These are phyloP conservation scores for Arthrobotrys entomopaga DNA, from an alignment of 2,329 filamentous ascomycete genomes.

Conservation along the genomic window DNA sequence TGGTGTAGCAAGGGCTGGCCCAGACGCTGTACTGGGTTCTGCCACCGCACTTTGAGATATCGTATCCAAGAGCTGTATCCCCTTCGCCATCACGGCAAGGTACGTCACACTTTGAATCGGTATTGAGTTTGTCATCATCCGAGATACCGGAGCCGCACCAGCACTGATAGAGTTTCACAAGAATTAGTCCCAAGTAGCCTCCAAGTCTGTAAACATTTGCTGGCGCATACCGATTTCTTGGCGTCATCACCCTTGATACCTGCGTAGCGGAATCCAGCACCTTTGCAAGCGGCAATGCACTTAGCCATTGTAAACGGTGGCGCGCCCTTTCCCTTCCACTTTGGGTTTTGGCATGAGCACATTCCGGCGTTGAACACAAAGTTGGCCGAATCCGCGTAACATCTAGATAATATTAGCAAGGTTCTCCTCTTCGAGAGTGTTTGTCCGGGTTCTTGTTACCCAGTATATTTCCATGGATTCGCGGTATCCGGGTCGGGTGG, in stretches of 20 bases:
- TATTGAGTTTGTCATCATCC: not conserved
- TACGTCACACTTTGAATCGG: not conserved
- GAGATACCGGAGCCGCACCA: slow-evolving; percentile 21
- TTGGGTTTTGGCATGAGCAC: slow-evolving; percentile 12
- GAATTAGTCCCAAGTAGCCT: not conserved
- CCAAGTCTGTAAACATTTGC: not conserved
- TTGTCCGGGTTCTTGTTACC: not conserved
- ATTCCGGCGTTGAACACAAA: slow-evolving; percentile 19
- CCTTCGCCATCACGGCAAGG: slow-evolving; percentile 1
- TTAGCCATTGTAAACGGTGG: slow-evolving; percentile 18
- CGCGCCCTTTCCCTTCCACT: not conserved
- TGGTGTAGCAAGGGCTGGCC: slow-evolving; percentile 12
- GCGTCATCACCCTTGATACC: slow-evolving; percentile 29
- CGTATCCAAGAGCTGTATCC: slow-evolving; percentile 4
- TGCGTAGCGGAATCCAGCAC: slow-evolving; percentile 29
- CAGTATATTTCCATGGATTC: slow-evolving; percentile 5
- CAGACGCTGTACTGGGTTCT: slow-evolving; percentile 14
- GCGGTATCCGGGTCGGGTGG: not conserved
- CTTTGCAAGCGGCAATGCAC: slow-evolving; percentile 22
- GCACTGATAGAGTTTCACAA: not conserved
- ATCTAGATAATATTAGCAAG: slow-evolving; percentile 9
- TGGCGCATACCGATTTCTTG: slow-evolving; percentile 23
- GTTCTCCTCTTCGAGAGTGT: not conserved
- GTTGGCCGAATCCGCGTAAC: not conserved
- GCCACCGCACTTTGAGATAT: slow-evolving; percentile 9